A percentile compares a stretch with the other conserved stretches of the same genome.
Evolutionary conservation across 345 rosid species (phyloP).

Genomic region (Clausena lansium): DNA sequence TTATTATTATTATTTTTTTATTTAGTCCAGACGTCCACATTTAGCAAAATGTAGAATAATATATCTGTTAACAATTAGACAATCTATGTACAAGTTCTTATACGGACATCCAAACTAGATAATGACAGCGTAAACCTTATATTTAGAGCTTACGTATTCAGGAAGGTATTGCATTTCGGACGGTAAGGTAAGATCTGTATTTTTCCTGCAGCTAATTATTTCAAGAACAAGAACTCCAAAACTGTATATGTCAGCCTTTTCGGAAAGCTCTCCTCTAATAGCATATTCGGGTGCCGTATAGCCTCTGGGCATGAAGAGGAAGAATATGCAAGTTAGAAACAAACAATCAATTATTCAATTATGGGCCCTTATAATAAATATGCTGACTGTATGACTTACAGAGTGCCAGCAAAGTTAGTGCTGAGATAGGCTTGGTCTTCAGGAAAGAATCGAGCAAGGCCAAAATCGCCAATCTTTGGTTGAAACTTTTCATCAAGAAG

Average conservation of each 20-base stretch:
- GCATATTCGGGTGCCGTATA: constrained; percentile 78
- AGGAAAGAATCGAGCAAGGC: constrained; percentile 72
- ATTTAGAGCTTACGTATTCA: constrained; percentile 45
- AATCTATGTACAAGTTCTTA: no score
- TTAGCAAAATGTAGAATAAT: not conserved
- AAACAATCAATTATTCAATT: not conserved
- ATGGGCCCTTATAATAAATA: not conserved
- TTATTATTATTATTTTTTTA: not conserved
- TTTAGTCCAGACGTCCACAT: not conserved
- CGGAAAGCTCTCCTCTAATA: constrained; percentile 63
- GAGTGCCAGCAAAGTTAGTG: constrained; percentile 65
- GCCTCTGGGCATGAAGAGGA: constrained; percentile 32
- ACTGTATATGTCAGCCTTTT: constrained; percentile 70
- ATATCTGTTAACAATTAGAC: no score
- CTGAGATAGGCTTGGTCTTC: constrained; percentile 69
- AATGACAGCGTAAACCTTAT: no score
- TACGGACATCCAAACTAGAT: no score
- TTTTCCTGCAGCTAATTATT: constrained; percentile 61
- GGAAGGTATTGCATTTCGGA: constrained; percentile 73
- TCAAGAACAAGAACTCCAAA: constrained; percentile 67
- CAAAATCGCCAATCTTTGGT: constrained; percentile 70
- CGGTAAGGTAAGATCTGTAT: constrained; percentile 53
- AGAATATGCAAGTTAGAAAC: not conserved
- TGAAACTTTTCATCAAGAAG: constrained; percentile 69
- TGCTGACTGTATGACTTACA: constrained; percentile 37